Evolutionary conservation across 805 yeast genomes (phyloP), one percentile per base, ranked within the genome.

Genomic region (Saccharomycopsis vini): DNA sequence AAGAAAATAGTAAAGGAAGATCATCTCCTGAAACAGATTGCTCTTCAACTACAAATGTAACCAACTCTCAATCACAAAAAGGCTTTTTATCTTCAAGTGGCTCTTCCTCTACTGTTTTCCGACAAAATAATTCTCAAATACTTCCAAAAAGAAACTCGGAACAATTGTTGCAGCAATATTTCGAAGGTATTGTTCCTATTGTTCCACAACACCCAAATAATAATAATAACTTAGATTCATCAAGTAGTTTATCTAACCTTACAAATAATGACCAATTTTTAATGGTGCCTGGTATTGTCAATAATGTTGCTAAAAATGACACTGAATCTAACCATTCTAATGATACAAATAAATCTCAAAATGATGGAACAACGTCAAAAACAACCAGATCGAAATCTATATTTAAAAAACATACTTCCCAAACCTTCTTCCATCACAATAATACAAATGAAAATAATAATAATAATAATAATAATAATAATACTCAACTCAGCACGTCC

Each of bases 151-250:
- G 33, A 15, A 35, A 40, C 26, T 40, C 45, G 3, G 50, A 49
- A 33, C 41, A 44, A 19, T 37, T 49, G 3, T 36, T 49, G 4
- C 52, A 49, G 26, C 36, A 47, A 18, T 49, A 49, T 29, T 49
- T 46, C 26, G 52, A 49, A 18, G 44, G 45, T 15, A 43, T 49
- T 13, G 43, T 49, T 20, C 52, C 52, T 12, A 37, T 49, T 33
- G 33, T 30, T 10, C 33, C 33, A n/a, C n/a, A n/a, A n/a, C n/a
- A n/a, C n/a, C n/a, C n/a, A n/a, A n/a, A n/a, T n/a, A n/a, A n/a
- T n/a, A n/a, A n/a, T n/a, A n/a, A n/a, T n/a, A n/a, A n/a, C n/a
- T 37, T 43, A n/a, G 40, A 44, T 9, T 26, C 29, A 26, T 7
- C 7, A 26, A 7, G 10, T 12, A 9, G 10, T 12, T 9, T 9